Base-by-base conservation (phyloP, 305 asterid species). In the Rubia tinctorum region DNA sequence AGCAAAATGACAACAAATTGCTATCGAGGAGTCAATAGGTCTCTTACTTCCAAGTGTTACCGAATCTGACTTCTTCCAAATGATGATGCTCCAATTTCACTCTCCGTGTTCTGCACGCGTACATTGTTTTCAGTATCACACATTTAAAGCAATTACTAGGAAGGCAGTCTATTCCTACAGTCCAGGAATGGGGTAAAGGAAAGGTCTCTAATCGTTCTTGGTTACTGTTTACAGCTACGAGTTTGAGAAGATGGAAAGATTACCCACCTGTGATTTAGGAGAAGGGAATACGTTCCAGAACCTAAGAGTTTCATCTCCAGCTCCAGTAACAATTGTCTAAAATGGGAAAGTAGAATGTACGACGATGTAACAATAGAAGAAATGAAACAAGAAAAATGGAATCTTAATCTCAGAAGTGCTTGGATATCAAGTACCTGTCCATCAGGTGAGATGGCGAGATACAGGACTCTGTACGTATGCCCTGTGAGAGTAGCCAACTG, bases 261-360 rank as follows among this genome's bases (percentile, higher is more conserved):
- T 74, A 45, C 64, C 77, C 75, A 90, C 99, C 97, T 89, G 94
- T 84, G 99, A 94, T 69, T 87, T 94, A 23, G 93, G 95, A 49
- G 96, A 95, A 67, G 98, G 98, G 66, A 95, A 95, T 55, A 92
- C 96, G 75, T 90, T 92, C 98, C 99, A 92, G 80, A 95, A 95
- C 66, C 99, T 77, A 40, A 95, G 97, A 40, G 99, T 95, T 83
- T 95, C 99, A 55, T 95, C 99, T 80, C 98, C 98, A 13, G 99
- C 99, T 80, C 99, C 99, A 0, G 98, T 95, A 61, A 95, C 99
- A 78, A 95, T 92, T 69, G 97, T 95, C 99, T 92, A 84, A 68
- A 80, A 27, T 11, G 45, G 39, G 15, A 56, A 61, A 39, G n/a
- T 5, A 17, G 30, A 47, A 1, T 51, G 4, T 44, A 15, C n/a